Conservation (phyloP, 108 stramenopile species). For the Cyclotella choctawhatcheeana region DNA sequence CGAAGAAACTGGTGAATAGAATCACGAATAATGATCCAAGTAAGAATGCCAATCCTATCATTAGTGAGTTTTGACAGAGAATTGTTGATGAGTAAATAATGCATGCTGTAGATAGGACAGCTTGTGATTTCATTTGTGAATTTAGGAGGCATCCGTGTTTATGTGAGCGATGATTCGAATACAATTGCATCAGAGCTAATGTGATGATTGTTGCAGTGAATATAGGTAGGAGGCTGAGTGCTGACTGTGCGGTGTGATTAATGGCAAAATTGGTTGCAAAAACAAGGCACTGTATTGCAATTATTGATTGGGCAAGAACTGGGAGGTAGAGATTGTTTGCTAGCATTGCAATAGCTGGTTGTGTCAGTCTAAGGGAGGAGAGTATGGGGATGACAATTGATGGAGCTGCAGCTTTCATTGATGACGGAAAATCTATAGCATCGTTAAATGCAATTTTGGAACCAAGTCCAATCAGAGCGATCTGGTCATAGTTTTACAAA, state of each 20-base stretch:
- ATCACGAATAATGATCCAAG: constrained; percentile 23
- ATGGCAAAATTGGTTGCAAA: background rate
- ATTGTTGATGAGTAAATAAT: constrained; percentile 18
- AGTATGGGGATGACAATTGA: constrained; percentile 28
- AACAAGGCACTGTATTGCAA: background rate
- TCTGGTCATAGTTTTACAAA: no score
- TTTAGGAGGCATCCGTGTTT: constrained; percentile 40
- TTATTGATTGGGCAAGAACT: background rate
- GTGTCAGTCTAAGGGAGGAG: constrained; percentile 11
- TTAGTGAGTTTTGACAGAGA: background rate
- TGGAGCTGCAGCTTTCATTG: constrained; percentile 18
- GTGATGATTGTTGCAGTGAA: constrained; percentile 27
- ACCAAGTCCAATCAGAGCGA: no score
- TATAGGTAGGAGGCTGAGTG: constrained; percentile 8
- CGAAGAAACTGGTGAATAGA: constrained; percentile 22
- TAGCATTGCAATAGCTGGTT: background rate
- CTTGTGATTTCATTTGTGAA: constrained; percentile 37
- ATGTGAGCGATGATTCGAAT: constrained; percentile 40
- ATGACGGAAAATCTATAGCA: constrained; percentile 2
- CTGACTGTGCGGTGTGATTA: no score
- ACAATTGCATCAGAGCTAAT: constrained; percentile 13
- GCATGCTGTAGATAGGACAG: constrained; percentile 20
- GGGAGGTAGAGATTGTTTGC: background rate
- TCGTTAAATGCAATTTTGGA: background rate
- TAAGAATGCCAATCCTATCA: background rate